These are phyloP conservation scores for Thraustochytrium sp. DNA, from an alignment of 352 stramenopile species.

Conservation along the genomic window DNA sequence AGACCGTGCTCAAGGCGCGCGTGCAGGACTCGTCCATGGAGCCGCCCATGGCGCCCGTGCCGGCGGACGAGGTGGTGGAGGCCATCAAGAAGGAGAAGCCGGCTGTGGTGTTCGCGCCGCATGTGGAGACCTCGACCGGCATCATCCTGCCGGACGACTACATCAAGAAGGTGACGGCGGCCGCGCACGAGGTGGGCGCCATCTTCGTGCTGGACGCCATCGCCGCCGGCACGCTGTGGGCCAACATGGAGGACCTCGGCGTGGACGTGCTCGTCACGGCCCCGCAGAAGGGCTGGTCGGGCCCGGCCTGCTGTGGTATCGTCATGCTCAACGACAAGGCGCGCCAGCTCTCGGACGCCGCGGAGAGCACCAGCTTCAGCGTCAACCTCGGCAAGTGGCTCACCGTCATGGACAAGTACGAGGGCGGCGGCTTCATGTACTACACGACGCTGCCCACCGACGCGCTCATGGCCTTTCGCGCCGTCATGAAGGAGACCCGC, in stretches of 20 bases:
- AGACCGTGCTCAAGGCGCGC: slow-evolving; percentile 63
- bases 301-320: slow-evolving; percentile 55
- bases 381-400: slow-evolving; percentile 65
- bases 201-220: slow-evolving; percentile 70
- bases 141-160: slow-evolving; percentile 71
- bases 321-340: slow-evolving; percentile 62
- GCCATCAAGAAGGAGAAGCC: slow-evolving; percentile 61
- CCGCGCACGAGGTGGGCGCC: slow-evolving; percentile 61
- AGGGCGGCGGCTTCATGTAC: slow-evolving; percentile 62
- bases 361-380: slow-evolving; percentile 59
- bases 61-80: slow-evolving; percentile 61
- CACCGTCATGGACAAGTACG: slow-evolving; percentile 67
- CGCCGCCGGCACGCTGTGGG: slow-evolving; percentile 64
- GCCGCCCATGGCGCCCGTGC: slow-evolving; percentile 56
- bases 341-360: slow-evolving; percentile 50
- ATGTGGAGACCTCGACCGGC: slow-evolving; percentile 68
- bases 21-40: slow-evolving; percentile 25
- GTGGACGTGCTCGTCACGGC: slow-evolving; percentile 67
- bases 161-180: slow-evolving; percentile 56
- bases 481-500: slow-evolving; percentile 62
- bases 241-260: slow-evolving; percentile 66
- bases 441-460: slow-evolving; percentile 74
- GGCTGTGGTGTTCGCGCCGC: slow-evolving; percentile 60
- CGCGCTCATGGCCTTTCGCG: slow-evolving; percentile 61
- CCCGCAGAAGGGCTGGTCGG: slow-evolving; percentile 67